A percentile compares a stretch with the other conserved stretches of the same genome.
phyloP scores from a whole-genome alignment of 2,329 filamentous ascomycete species.

The Cladosporium sp. region DNA sequence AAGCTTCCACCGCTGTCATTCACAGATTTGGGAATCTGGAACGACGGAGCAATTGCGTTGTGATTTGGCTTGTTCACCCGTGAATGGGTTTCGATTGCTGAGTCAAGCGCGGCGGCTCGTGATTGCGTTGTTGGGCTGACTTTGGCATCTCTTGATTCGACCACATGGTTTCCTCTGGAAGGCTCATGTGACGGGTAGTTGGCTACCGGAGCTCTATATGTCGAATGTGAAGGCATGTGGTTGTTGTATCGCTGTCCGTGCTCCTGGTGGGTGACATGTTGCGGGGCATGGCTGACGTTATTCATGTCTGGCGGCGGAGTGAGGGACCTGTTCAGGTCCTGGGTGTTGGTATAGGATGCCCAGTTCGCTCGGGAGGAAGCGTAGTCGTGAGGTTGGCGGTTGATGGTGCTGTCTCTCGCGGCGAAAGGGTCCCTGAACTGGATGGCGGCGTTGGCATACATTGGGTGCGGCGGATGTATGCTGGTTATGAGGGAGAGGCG shows the following conservation, averaged over 20 bases:
- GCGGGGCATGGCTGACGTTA: slow-evolving; percentile 26
- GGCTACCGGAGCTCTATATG: slow-evolving; percentile 27
- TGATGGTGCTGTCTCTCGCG: slow-evolving; percentile 29
- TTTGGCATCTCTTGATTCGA: slow-evolving; percentile 2
- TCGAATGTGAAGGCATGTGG: slow-evolving; percentile 22
- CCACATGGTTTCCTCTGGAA: not conserved
- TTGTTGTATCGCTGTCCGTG: slow-evolving; percentile 30
- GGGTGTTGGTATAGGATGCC: slow-evolving; percentile 22
- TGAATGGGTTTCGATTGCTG: slow-evolving; percentile 21
- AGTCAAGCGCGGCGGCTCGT: slow-evolving; percentile 11
- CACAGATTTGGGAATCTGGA: slow-evolving; percentile 75
- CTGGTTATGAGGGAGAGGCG: slow-evolving; percentile 19
- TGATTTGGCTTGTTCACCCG: slow-evolving; percentile 28
- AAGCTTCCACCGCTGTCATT: slow-evolving; percentile 73
- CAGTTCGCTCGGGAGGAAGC: slow-evolving; percentile 14
- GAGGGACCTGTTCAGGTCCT: slow-evolving; percentile 29
- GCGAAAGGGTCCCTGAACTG: slow-evolving; percentile 38
- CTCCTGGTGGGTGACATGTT: slow-evolving; percentile 30
- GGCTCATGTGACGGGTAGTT: slow-evolving; percentile 25
- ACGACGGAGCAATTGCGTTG: slow-evolving; percentile 49
- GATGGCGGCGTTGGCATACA: slow-evolving; percentile 38
- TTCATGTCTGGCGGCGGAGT: slow-evolving; percentile 42
- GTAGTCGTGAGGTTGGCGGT: slow-evolving; percentile 15
- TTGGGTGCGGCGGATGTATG: slow-evolving; percentile 29
- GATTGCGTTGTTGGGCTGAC: slow-evolving; percentile 19